Base-by-base conservation (phyloP, 2,329 filamentous ascomycete genomes). In the Penicillium sp. region DNA sequence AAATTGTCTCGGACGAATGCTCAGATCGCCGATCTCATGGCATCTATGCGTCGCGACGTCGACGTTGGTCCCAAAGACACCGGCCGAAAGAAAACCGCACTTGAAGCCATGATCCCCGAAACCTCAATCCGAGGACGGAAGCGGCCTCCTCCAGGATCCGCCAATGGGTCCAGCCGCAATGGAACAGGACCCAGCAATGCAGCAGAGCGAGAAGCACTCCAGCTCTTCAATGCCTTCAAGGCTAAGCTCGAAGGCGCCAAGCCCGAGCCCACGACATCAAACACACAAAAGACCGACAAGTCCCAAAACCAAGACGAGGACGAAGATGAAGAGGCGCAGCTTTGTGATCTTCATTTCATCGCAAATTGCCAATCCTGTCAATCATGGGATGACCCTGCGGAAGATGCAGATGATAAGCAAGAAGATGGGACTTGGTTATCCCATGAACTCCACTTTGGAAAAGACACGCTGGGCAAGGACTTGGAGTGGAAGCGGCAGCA, bases 271-370 rank as follows among this genome's bases (percentile, higher is more conserved):
- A 71, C 76, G 57, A 21, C 29, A 45, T 60, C 60, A 39, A 48
- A 45, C 36, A 59, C 53, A 27, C 32, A 40, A 6, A 44, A 45
- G 41, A 40, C 59, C 9, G 50, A 57, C 14, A 53, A 61, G 47
- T 45, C 60, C 22, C 48, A 53, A 50, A 27, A 45, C 29, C 44
- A 59, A 11, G 55, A 65, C 16, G 55, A 56, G 45, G 59, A 65
- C 9, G 66, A 72, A 7, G 80, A 81, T 16, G 87, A 88, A 38
- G 90, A 95, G 69, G 87, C 85, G 3, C 82, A 82, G 46, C 80
- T 95, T 4, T 99, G 94, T 68, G 94, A 97, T 71, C 77, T 99
- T 34, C 94, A 99, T 71, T 99, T 97, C 72, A 95, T 99, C 59
- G 89, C 89, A 45, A 90, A 95, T 65, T 99, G 94, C 72, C 91